Percentiles rank a stretch among this genome's conserved stretches.
These are phyloP conservation scores for Cladosporium sphaerospermum DNA, from an alignment of 2,329 filamentous ascomycete genomes.

Conservation along the genomic window DNA sequence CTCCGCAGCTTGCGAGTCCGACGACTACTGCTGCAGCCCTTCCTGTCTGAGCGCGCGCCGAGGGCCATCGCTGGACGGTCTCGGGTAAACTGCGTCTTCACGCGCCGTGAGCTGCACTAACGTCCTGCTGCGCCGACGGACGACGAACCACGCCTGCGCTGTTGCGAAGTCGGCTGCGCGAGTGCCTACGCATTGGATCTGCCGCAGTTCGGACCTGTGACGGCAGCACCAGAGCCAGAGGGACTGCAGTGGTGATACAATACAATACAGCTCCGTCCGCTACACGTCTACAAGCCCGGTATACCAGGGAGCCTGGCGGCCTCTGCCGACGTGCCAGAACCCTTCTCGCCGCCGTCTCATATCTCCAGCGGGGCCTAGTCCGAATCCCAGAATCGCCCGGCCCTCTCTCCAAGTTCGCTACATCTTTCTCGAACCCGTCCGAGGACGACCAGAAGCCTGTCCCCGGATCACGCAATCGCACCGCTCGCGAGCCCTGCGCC, in stretches of 20 bases:
- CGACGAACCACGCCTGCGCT: too few species aligned
- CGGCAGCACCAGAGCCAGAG: too few species aligned
- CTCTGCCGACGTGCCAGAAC: not conserved
- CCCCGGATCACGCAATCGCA: slow-evolving; percentile 6
- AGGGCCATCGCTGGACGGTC: too few species aligned
- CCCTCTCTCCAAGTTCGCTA: not conserved
- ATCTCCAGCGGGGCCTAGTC: not conserved
- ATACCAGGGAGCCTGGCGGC: slow-evolving; percentile 3
- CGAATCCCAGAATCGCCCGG: not conserved
- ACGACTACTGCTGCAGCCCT: too few species aligned
- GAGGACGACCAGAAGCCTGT: not conserved
- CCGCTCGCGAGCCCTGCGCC: not conserved
- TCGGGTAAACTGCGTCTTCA: too few species aligned
- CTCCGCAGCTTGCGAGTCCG: not conserved
- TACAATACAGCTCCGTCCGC: not conserved
- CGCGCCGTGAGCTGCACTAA: too few species aligned
- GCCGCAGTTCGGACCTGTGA: too few species aligned
- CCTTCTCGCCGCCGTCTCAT: not conserved
- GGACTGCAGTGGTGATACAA: not conserved
- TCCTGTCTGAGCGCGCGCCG: too few species aligned
- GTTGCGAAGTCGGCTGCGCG: too few species aligned
- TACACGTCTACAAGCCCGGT: not conserved
- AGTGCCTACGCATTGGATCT: too few species aligned
- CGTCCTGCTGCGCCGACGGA: too few species aligned
- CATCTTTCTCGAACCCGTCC: slow-evolving; percentile 1